A percentile compares a stretch with the other conserved stretches of the same genome.
phyloP scores from a whole-genome alignment of 129 eudicot species.

The Flaveria trinervia region DNA sequence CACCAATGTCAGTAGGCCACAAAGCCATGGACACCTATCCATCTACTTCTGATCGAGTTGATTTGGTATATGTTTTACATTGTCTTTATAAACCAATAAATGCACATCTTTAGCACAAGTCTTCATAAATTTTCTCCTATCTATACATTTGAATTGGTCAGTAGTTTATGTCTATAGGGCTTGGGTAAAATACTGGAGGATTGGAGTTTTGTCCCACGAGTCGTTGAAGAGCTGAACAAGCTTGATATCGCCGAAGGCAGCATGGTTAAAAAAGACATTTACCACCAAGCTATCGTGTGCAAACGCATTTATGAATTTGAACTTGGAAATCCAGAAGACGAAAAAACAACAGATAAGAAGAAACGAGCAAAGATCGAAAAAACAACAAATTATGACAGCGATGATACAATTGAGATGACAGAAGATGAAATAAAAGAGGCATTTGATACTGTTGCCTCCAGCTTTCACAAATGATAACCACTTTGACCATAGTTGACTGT shows the following conservation, averaged over 20 bases:
- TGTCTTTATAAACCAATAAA: neutral
- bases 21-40: too few species aligned
- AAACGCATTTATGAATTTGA: slow-evolving; percentile 74
- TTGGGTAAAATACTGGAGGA: slow-evolving; percentile 63
- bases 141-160: neutral
- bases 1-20: too few species aligned
- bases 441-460: slow-evolving; percentile 52
- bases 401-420: slow-evolving; percentile 92
- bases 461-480: slow-evolving; percentile 31
- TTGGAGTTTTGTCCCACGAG: slow-evolving; percentile 86
- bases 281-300: slow-evolving; percentile 58
- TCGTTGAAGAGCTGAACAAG: slow-evolving; percentile 71
- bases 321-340: slow-evolving; percentile 43
- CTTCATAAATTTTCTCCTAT: neutral
- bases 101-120: neutral
- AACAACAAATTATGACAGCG: slow-evolving; percentile 58
- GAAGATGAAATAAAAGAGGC: slow-evolving; percentile 86
- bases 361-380: slow-evolving; percentile 38
- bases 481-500: slow-evolving; percentile 16
- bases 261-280: slow-evolving; percentile 48
- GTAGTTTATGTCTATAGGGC: slow-evolving; percentile 39
- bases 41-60: neutral
- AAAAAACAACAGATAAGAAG: slow-evolving; percentile 22
- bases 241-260: slow-evolving; percentile 37
- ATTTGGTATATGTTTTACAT: neutral